A percentile compares a stretch with the other conserved stretches of the same genome.
Evolutionary conservation across 164 flowering plant species (phyloP).

Genomic region (Umbilicus rupestris): DNA sequence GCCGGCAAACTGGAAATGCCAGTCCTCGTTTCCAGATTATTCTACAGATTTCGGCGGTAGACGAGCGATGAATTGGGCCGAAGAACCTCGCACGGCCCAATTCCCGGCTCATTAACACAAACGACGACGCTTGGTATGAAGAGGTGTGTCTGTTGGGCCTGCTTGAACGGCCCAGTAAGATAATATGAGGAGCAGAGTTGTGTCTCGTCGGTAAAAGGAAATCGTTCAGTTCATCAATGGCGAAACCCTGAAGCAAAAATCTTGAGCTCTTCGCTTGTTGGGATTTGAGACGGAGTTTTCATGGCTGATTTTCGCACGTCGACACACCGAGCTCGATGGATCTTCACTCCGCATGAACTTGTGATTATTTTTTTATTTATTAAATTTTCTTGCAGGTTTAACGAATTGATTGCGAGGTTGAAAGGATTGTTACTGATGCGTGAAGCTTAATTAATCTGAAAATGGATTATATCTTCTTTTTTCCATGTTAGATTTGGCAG

Average conservation of each 20-base stretch:
- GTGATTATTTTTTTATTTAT: slow-evolving; percentile 22
- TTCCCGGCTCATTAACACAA: too few species aligned
- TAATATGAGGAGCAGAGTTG: too few species aligned
- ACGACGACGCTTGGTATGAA: too few species aligned
- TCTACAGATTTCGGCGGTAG: background rate
- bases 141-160: too few species aligned
- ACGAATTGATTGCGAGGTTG: slow-evolving; percentile 5
- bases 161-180: too few species aligned
- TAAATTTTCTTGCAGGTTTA: background rate
- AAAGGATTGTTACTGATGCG: background rate
- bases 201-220: too few species aligned
- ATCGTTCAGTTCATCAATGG: too few species aligned
- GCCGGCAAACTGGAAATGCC: background rate
- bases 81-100: background rate
- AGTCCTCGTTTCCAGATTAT: background rate
- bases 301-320: slow-evolving; percentile 95
- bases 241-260: too few species aligned
- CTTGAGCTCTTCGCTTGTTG: too few species aligned
- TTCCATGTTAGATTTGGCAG: too few species aligned
- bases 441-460: background rate
- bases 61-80: background rate
- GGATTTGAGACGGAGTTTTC: background rate
- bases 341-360: slow-evolving; percentile 66
- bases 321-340: slow-evolving; percentile 83
- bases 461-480: too few species aligned